Evolutionary conservation across 2,329 filamentous ascomycete genomes (phyloP).

Genomic region (Pseudocercospora cruenta): DNA sequence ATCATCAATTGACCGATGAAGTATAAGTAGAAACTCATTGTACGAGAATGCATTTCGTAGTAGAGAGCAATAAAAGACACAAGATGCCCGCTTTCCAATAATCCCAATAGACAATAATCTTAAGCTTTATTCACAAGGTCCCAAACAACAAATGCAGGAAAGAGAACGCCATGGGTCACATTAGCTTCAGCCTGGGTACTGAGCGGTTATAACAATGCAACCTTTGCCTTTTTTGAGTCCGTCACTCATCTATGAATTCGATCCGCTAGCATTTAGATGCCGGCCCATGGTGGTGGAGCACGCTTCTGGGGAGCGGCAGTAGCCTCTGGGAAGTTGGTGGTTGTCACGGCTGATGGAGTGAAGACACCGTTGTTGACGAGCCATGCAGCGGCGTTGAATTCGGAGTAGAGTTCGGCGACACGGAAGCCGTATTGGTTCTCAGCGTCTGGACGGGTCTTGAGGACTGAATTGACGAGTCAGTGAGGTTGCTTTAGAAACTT

Average conservation of each 20-base stretch:
- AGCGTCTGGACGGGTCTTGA: conserved; percentile 30
- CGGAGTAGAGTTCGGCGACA: conserved; percentile 35
- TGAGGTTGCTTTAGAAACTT: neutral
- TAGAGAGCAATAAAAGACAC: neutral
- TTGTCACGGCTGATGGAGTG: conserved; percentile 28
- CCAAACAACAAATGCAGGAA: neutral
- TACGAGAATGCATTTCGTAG: neutral
- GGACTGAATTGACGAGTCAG: conserved; percentile 4
- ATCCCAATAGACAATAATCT: neutral
- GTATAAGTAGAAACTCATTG: too few species aligned
- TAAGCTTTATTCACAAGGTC: neutral
- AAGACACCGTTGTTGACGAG: conserved; percentile 36
- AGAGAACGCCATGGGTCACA: neutral
- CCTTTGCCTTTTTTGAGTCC: neutral
- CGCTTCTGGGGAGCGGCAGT: conserved; percentile 19
- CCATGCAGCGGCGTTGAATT: conserved; percentile 39
- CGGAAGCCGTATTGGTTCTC: conserved; percentile 34
- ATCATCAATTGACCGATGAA: too few species aligned
- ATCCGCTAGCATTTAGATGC: neutral
- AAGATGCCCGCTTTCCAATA: too few species aligned
- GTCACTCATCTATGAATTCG: neutral
- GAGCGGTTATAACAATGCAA: neutral
- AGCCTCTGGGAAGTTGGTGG: conserved; percentile 22
- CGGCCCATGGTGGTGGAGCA: conserved; percentile 8
- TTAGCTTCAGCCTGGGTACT: neutral